Base-by-base conservation (phyloP, 352 stramenopile species). In the Globisporangium spiculum region DNA sequence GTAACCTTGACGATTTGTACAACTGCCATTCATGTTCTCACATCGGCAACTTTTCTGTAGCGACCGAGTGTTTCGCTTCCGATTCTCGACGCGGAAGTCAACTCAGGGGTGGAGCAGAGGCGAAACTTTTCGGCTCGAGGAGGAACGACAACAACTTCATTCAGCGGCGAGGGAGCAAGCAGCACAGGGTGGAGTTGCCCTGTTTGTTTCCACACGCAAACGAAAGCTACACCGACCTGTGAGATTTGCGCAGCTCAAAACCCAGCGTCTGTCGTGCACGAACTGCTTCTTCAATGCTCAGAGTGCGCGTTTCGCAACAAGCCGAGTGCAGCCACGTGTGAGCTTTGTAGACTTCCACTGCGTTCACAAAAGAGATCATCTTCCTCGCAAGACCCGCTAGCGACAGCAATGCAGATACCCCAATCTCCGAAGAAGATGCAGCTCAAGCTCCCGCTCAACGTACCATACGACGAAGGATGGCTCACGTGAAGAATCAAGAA, bases 221-320 rank as follows among this genome's bases (percentile, higher is more conserved):
- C 77, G 26, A 79, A 69, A 48, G 30, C 69, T 0, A 84, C 75
- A 0, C 30, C 67, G 1, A 73, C 67, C 20, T 94, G 87, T 46
- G 83, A 93, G 70, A 93, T 94, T 54, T 94, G 87, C 62, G 84
- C 83, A 20, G 75, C 87, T 20, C 77, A 91, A 50, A 89, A 94
- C 59, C 83, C 86, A 18, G 72, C 79, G 9, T 88, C 78, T 2
- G 70, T 82, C 2, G 74, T 82, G 30, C 80, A 81, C 57, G 74
- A 85, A 57, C 77, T 74, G 61, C 66, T 89, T 3, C 62, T 87
- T 22, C 84, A 91, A 52, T 94, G 84, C 64, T 68, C 68, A n/a
- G 74, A 79, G 5, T 94, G 87, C 27, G 76, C 75, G 1, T 93
- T 92, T 50, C 79, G 78, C 53, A 94, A 92, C 72, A 86, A 80